These are phyloP conservation scores for Orbilia brochopaga DNA, from an alignment of 2,329 filamentous ascomycete genomes.

Conservation along the genomic window DNA sequence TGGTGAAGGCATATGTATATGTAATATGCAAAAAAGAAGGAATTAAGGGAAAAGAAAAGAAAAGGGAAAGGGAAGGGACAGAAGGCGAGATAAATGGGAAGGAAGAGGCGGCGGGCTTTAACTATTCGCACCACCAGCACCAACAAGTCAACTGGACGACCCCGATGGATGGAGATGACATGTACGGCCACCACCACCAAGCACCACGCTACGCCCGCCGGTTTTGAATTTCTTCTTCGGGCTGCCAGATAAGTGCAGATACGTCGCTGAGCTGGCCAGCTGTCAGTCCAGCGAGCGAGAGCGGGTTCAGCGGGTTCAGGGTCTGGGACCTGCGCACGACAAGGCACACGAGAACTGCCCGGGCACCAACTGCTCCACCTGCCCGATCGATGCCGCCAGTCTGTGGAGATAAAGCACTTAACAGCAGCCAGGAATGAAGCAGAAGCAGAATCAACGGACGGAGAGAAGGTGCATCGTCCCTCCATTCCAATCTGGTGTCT, in stretches of 20 bases:
- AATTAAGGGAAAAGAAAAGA: constrained; percentile 7
- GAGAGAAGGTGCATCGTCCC: neutral
- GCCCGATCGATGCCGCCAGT: neutral
- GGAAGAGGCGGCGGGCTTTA: constrained; percentile 23
- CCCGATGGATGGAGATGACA: constrained; percentile 6
- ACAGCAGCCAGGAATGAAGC: neutral
- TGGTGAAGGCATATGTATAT: constrained; percentile 16
- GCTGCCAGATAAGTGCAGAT: constrained; percentile 16
- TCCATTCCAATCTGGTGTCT: no score
- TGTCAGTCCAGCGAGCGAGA: neutral
- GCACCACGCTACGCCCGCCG: no score
- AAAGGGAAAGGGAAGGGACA: neutral
- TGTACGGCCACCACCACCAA: constrained; percentile 8
- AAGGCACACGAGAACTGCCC: constrained; percentile 42
- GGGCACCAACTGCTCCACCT: constrained; percentile 10
- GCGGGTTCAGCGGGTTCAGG: neutral
- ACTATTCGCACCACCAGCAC: constrained; percentile 12
- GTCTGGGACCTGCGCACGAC: neutral
- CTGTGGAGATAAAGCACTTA: neutral
- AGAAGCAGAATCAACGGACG: neutral
- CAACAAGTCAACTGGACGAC: neutral
- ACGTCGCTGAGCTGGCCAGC: constrained; percentile 12
- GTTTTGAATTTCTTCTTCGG: constrained; percentile 37
- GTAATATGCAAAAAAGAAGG: constrained; percentile 10
- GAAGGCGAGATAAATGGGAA: constrained; percentile 13